These are phyloP conservation scores for Xylariaceae sp. DNA, from an alignment of 2,329 filamentous ascomycete genomes.

Conservation along the genomic window DNA sequence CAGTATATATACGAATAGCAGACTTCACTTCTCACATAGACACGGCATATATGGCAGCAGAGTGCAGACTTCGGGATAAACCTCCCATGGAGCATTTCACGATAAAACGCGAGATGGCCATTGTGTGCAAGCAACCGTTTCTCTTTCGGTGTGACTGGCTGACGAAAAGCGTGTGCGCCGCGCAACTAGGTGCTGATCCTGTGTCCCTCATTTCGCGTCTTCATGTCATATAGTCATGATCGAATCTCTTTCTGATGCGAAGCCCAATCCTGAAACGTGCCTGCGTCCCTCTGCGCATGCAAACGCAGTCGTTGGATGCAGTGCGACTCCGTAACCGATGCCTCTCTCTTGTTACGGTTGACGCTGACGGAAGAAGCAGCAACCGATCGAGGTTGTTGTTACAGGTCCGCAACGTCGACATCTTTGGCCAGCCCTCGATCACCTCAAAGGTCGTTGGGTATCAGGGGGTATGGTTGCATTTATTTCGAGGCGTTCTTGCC, in stretches of 20 bases:
- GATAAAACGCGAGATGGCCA: conserved; percentile 64
- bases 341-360: background rate
- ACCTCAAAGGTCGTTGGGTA: conserved; percentile 6
- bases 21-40: conserved; percentile 9
- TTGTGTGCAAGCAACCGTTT: conserved; percentile 49
- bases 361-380: background rate
- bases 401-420: conserved; percentile 4
- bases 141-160: conserved; percentile 28
- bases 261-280: conserved; percentile 14
- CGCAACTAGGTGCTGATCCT: conserved; percentile 30
- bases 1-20: background rate
- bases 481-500: conserved; percentile 57
- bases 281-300: conserved; percentile 15
- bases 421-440: conserved; percentile 3
- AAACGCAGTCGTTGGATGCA: conserved; percentile 11
- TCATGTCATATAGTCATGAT: conserved; percentile 11
- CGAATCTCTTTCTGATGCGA: conserved; percentile 12
- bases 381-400: conserved; percentile 8
- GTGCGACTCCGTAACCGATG: conserved; percentile 2
- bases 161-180: conserved; percentile 10
- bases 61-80: conserved; percentile 57
- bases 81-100: conserved; percentile 75
- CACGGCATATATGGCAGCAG: conserved; percentile 9
- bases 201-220: conserved; percentile 1
- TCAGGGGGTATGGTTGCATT: conserved; percentile 4